A percentile compares a stretch with the other conserved stretches of the same genome.
Evolutionary conservation across 2,329 filamentous ascomycete species (phyloP).

Genomic region (Sporothrix pallida): DNA sequence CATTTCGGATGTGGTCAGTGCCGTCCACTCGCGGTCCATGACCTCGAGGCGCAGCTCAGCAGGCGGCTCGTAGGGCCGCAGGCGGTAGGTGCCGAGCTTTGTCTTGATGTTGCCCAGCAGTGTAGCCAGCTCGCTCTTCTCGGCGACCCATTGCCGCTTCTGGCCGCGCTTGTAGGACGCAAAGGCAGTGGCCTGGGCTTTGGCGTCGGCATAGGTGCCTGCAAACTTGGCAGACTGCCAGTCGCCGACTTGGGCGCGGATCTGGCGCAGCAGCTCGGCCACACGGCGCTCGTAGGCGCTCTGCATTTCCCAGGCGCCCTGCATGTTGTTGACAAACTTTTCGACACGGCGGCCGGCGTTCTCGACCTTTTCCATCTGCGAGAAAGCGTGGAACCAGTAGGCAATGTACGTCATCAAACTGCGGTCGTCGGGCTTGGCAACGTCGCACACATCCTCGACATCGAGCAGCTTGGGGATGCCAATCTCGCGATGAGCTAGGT

Average conservation of each 20-base stretch:
- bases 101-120: conserved; percentile 98
- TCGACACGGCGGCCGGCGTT: conserved; percentile 95
- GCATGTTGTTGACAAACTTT: conserved; percentile 99
- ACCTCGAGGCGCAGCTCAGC: conserved; percentile 80
- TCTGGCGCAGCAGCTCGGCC: conserved; percentile 76
- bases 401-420: conserved; percentile 99
- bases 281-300: conserved; percentile 92
- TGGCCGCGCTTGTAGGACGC: conserved; percentile 86
- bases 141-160: conserved; percentile 95
- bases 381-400: conserved; percentile 99
- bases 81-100: conserved; percentile 91
- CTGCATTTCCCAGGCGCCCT: conserved; percentile 99
- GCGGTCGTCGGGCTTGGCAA: conserved; percentile 92
- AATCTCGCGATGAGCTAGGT: conserved; percentile 94
- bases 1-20: conserved; percentile 82
- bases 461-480: conserved; percentile 95
- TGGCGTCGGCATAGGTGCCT: conserved; percentile 91
- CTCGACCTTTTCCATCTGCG: conserved; percentile 97
- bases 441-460: conserved; percentile 97
- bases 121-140: conserved; percentile 94
- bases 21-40: conserved; percentile 81
- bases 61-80: conserved; percentile 90
- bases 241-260: conserved; percentile 71
- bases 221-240: conserved; percentile 86
- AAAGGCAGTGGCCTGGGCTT: conserved; percentile 81